These are phyloP conservation scores for Dictyostelium capitatum DNA, from an alignment of 78 protist genomes.

Conservation along the genomic window DNA sequence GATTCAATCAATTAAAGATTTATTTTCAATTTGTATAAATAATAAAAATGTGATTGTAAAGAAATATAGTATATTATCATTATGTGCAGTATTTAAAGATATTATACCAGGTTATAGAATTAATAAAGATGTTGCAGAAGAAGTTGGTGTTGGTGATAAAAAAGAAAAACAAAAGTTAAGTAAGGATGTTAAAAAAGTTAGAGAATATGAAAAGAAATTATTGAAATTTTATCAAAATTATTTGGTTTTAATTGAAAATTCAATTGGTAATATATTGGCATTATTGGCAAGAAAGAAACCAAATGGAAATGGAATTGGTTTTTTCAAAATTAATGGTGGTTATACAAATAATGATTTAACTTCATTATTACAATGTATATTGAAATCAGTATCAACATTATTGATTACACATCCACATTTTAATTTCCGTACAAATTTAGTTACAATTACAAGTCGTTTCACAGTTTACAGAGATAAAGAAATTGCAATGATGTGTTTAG, in stretches of 20 bases:
- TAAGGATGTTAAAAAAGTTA: constrained; percentile 41
- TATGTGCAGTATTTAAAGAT: constrained; percentile 69
- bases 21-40: constrained; percentile 61
- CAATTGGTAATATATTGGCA: constrained; percentile 30
- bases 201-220: constrained; percentile 55
- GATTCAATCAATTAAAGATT: constrained; percentile 41
- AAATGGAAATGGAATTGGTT: neutral
- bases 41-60: constrained; percentile 23
- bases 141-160: neutral
- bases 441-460: constrained; percentile 39
- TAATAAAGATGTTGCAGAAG: constrained; percentile 25
- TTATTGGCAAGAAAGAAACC: neutral
- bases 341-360: constrained; percentile 4
- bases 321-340: constrained; percentile 1
- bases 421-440: constrained; percentile 68
- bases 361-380: constrained; percentile 4
- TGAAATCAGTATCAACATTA: constrained; percentile 3
- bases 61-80: constrained; percentile 39
- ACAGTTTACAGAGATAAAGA: constrained; percentile 38
- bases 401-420: constrained; percentile 53
- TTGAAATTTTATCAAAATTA: constrained; percentile 76
- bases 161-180: neutral
- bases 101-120: constrained; percentile 74
- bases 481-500: constrained; percentile 19
- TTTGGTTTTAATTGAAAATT: constrained; percentile 60